phyloP scores from a whole-genome alignment of 169 alveolate species.

The Cryptosporidium meleagridis region DNA sequence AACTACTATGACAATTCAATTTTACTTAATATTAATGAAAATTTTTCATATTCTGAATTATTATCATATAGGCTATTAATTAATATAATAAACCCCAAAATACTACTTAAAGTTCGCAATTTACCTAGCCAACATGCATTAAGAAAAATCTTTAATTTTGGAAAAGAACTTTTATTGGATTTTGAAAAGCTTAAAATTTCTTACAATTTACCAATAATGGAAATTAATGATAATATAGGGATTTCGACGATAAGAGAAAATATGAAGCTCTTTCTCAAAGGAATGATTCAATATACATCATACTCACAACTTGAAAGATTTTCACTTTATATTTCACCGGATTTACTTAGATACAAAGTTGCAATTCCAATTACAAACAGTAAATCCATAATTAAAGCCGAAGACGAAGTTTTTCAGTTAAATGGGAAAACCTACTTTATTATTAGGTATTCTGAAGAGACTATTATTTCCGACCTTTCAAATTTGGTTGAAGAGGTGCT shows the following conservation, averaged over 20 bases:
- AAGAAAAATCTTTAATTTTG: conserved; percentile 16
- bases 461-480: background rate
- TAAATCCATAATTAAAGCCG: background rate
- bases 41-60: conserved; percentile 10
- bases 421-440: conserved; percentile 18
- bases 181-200: background rate
- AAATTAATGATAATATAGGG: background rate
- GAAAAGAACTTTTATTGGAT: background rate
- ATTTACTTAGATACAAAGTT: background rate
- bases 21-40: background rate
- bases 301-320: conserved; percentile 7
- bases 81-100: background rate
- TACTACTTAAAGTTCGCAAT: conserved; percentile 23
- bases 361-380: background rate
- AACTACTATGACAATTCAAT: conserved; percentile 34
- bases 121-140: conserved; percentile 65
- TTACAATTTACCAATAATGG: background rate
- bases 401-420: background rate
- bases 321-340: background rate
- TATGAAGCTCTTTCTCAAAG: background rate
- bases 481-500: background rate
- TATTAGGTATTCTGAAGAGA: background rate
- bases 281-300: background rate
- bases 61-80: conserved; percentile 11
- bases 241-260: background rate